Evolutionary conservation across 495 filamentous ascomycete species (phyloP).

Genomic region (Astrothelium macrocarpum): DNA sequence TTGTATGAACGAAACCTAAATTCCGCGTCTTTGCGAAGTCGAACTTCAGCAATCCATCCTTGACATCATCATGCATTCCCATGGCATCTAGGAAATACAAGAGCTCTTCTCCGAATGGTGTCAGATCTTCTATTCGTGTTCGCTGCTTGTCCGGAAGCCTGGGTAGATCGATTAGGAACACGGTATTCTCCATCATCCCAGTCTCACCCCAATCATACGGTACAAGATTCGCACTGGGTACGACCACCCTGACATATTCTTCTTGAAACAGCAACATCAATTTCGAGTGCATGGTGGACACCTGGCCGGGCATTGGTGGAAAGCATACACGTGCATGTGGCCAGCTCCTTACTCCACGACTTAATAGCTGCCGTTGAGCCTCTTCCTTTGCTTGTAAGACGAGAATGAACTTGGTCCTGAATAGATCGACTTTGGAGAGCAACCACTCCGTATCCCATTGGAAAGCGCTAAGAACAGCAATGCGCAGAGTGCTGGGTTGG

Average conservation of each 20-base stretch:
- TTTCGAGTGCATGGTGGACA: slow-evolving; percentile 80
- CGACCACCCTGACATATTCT: slow-evolving; percentile 57
- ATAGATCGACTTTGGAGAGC: slow-evolving; percentile 47
- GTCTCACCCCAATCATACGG: slow-evolving; percentile 78
- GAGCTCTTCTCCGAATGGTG: slow-evolving; percentile 60
- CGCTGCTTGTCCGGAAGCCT: slow-evolving; percentile 33
- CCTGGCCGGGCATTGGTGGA: slow-evolving; percentile 58
- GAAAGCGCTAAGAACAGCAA: slow-evolving; percentile 79
- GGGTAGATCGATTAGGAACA: slow-evolving; percentile 81
- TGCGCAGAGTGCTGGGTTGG: slow-evolving; percentile 55
- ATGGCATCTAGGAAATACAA: slow-evolving; percentile 60
- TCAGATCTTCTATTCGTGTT: slow-evolving; percentile 32
- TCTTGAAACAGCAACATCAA: slow-evolving; percentile 70
- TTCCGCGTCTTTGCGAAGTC: slow-evolving; percentile 61
- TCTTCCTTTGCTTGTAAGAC: slow-evolving; percentile 57
- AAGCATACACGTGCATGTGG: slow-evolving; percentile 61
- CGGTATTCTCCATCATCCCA: slow-evolving; percentile 69
- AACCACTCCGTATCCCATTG: slow-evolving; percentile 76
- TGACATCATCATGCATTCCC: slow-evolving; percentile 51
- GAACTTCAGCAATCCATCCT: slow-evolving; percentile 54
- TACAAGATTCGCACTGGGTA: slow-evolving; percentile 76
- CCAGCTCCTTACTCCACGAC: slow-evolving; percentile 42
- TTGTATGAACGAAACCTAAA: slow-evolving; percentile 73
- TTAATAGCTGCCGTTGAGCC: slow-evolving; percentile 22
- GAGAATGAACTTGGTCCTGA: slow-evolving; percentile 49